A percentile compares a stretch with the other conserved stretches of the same genome.
Evolutionary conservation across 2,329 filamentous ascomycete genomes (phyloP).

Genomic region (Fusarium phyllophilum): DNA sequence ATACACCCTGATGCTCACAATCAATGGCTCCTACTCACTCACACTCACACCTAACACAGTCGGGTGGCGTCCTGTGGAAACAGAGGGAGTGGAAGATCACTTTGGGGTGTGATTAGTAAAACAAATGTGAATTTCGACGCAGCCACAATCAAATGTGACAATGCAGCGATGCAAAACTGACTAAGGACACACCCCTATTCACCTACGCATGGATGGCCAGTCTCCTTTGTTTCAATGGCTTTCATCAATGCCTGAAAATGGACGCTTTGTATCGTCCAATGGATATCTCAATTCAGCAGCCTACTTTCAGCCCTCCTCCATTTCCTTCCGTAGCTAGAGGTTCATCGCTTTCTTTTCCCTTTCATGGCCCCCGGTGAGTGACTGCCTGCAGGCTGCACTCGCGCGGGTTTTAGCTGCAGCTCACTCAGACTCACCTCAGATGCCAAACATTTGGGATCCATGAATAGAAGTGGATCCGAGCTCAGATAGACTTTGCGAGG

Average conservation of each 20-base stretch:
- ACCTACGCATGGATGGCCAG: neutral
- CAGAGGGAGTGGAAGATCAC: slow-evolving; percentile 3
- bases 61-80: slow-evolving; percentile 26
- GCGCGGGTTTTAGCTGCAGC: slow-evolving; percentile 33
- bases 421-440: slow-evolving; percentile 12
- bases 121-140: slow-evolving; percentile 26
- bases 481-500: slow-evolving; percentile 9
- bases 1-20: slow-evolving; percentile 6
- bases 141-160: slow-evolving; percentile 27
- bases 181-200: slow-evolving; percentile 5
- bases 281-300: slow-evolving; percentile 1
- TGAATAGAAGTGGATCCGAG: slow-evolving; percentile 1
- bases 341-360: slow-evolving; percentile 6
- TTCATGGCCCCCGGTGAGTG: slow-evolving; percentile 10
- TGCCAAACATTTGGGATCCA: slow-evolving; percentile 11
- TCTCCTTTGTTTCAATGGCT: slow-evolving; percentile 7
- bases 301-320: slow-evolving; percentile 25
- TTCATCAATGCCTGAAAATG: slow-evolving; percentile 15
- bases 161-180: slow-evolving; percentile 14
- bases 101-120: slow-evolving; percentile 10
- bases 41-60: slow-evolving; percentile 5
- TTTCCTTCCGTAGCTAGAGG: slow-evolving; percentile 29
- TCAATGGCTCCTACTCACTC: slow-evolving; percentile 12
- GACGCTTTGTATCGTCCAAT: slow-evolving; percentile 17
- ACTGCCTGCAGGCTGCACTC: slow-evolving; percentile 35